Evolutionary conservation across 2,329 filamentous ascomycete species (phyloP), one percentile per base, ranked within the genome.

Genomic region (Plenodomus biglobosus): DNA sequence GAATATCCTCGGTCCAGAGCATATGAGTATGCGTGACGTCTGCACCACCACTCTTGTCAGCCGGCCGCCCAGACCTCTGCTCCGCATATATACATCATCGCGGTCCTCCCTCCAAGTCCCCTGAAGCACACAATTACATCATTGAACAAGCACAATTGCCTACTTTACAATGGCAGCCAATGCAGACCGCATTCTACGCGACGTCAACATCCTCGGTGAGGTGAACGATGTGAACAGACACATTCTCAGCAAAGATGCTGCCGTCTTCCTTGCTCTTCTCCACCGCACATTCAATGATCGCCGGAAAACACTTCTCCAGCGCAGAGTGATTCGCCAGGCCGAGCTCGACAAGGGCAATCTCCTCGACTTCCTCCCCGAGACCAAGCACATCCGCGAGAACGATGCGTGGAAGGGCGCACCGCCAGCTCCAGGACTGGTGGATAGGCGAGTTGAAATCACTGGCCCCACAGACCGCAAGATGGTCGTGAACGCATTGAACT

Each of bases 401-500:
- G 84, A 88, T 72, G 85, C 91, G 64, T 99, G 94, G 94, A 94
- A 85, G 77, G 94, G 90, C 54, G 91, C 94, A 37, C 83, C 87
- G 42, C 94, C 94, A 16, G 94, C 92, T 7, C 92, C 94, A 0
- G 94, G 94, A 49, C 82, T 97, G 46, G 85, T 96, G 38, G 94
- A 99, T 78, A 87, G 94, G 58, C 85, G 94, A 53, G 89, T 96
- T 24, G 94, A 99, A 79, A 99, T 97, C 68, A 99, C 94, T 4
- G 94, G 94, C 8, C 94, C 94, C 1, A 96, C 92, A 6, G 94
- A 97, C 76, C 84, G 94, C 61, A 99, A 97, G 83, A 99, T 99
- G 94, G 91, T 97, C 40, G 90, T 97, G 55, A 99, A 99, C 73
- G 94, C 94, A 8, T 71, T 97, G 71, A 99, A 97, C 75, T 87